Conservation (phyloP, 2,329 filamentous ascomycete species). For the Neonectria ditissima region DNA sequence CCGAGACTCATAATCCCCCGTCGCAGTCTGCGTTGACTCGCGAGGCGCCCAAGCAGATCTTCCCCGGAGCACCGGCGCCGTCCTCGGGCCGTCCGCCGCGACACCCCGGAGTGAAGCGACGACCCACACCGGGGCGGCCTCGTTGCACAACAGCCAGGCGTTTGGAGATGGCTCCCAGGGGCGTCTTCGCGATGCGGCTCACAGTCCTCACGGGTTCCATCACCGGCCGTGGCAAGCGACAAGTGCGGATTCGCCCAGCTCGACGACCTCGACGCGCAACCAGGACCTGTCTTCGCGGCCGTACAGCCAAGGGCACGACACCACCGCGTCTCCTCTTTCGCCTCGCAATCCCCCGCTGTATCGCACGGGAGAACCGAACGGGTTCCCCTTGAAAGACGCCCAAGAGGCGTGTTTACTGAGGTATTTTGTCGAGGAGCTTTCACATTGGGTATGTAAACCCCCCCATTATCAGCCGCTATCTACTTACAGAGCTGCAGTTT, state of each 20-base stretch:
- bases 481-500: slow-evolving; percentile 46
- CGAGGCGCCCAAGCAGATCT: slow-evolving; percentile 15
- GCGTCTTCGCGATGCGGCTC: slow-evolving; percentile 11
- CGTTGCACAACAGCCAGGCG: slow-evolving; percentile 5
- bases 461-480: too few relatives aligned
- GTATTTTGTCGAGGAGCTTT: slow-evolving; percentile 55
- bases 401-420: slow-evolving; percentile 54
- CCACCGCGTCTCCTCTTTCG: slow-evolving; percentile 14
- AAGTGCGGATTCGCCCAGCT: slow-evolving; percentile 17
- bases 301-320: slow-evolving; percentile 12
- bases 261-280: slow-evolving; percentile 16
- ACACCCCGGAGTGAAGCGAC: neutral
- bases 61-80: neutral
- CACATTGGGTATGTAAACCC: slow-evolving; percentile 50
- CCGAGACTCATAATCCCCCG: neutral
- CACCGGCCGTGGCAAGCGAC: slow-evolving; percentile 14
- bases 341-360: slow-evolving; percentile 23
- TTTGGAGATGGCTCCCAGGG: neutral
- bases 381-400: slow-evolving; percentile 49
- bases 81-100: neutral
- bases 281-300: slow-evolving; percentile 13
- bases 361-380: slow-evolving; percentile 16
- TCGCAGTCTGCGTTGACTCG: slow-evolving; percentile 26
- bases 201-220: slow-evolving; percentile 16
- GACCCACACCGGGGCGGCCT: slow-evolving; percentile 14